These are phyloP conservation scores for Tetradesmus obliquus DNA, from an alignment of 139 green algal genomes.

Conservation along the genomic window DNA sequence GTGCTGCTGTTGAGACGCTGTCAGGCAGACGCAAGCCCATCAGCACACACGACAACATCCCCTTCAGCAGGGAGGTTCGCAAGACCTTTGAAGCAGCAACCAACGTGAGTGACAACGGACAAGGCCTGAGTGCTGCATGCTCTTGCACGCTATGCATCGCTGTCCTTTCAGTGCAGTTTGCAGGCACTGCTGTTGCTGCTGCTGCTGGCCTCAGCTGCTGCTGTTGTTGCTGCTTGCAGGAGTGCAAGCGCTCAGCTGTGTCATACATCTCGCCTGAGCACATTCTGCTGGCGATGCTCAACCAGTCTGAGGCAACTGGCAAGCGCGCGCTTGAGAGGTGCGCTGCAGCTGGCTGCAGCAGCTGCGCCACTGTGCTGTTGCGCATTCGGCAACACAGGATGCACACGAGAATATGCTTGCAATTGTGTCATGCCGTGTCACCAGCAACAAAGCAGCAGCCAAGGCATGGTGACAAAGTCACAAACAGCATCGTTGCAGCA, in stretches of 20 bases:
- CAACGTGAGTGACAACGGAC: conserved; percentile 54
- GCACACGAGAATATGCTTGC: background rate
- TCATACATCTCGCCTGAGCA: conserved; percentile 95
- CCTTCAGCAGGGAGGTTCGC: conserved; percentile 83
- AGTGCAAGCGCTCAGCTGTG: conserved; percentile 81
- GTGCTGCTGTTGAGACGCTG: conserved; percentile 57
- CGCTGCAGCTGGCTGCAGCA: conserved; percentile 15
- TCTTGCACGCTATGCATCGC: background rate
- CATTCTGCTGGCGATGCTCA: conserved; percentile 86
- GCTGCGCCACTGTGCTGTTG: background rate
- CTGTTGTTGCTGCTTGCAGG: conserved; percentile 54
- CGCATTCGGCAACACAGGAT: background rate
- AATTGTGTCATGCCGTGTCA: background rate
- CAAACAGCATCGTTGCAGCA: too few species aligned
- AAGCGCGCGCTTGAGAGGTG: conserved; percentile 64
- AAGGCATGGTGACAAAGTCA: too few species aligned
- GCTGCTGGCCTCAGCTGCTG: background rate
- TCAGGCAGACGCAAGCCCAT: conserved; percentile 53
- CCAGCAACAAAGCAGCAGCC: background rate
- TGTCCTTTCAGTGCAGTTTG: background rate
- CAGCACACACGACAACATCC: conserved; percentile 63
- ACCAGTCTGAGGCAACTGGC: conserved; percentile 55
- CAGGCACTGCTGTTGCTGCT: background rate
- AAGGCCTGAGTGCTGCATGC: background rate
- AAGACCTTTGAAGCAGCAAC: conserved; percentile 87